Evolutionary conservation across 352 stramenopile species (phyloP), one percentile per base, ranked within the genome.

Genomic region (Phytopythium oedochilum): DNA sequence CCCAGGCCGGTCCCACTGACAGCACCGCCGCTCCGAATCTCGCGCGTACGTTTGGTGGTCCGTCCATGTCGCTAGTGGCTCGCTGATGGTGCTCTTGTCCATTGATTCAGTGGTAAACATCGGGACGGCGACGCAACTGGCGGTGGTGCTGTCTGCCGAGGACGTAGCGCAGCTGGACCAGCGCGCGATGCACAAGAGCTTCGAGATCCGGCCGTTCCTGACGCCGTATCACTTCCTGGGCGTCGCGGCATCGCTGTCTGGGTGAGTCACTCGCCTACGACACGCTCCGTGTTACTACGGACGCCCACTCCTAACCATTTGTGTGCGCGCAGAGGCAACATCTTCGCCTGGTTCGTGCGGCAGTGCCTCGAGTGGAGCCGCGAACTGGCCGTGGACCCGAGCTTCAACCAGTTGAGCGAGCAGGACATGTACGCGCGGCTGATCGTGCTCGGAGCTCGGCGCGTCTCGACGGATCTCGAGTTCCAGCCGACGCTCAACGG

Each of bases 71-170:
- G n/a, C n/a, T n/a, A n/a, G n/a, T n/a, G n/a, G n/a, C n/a, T n/a
- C n/a, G n/a, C n/a, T n/a, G n/a, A n/a, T n/a, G n/a, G n/a, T n/a
- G n/a, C n/a, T n/a, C n/a, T n/a, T n/a, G n/a, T n/a, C n/a, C n/a
- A n/a, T n/a, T n/a, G n/a, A n/a, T n/a, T n/a, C n/a, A 88, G 81
- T 89, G 36, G 60, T 89, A 14, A 92, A 83, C 59, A 65, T 92
- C n/a, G 78, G 78, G 0, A 88, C 81, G 22, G 84, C 78, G 18
- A 77, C 78, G 22, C 81, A 92, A 50, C 50, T 92, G 6, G 77
- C 76, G 4, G 75, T 88, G 70, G 55, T 92, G 26, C 55, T 89
- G n/a, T 67, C 72, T 3, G 54, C 46, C 4, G 60, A 71, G 6
- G 63, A 78, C 29, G 66, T 63, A 5, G 46, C 48, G 23, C 45